phyloP scores from a whole-genome alignment of 768 basidiomycete genomes.

The Mycena rebaudengoi region DNA sequence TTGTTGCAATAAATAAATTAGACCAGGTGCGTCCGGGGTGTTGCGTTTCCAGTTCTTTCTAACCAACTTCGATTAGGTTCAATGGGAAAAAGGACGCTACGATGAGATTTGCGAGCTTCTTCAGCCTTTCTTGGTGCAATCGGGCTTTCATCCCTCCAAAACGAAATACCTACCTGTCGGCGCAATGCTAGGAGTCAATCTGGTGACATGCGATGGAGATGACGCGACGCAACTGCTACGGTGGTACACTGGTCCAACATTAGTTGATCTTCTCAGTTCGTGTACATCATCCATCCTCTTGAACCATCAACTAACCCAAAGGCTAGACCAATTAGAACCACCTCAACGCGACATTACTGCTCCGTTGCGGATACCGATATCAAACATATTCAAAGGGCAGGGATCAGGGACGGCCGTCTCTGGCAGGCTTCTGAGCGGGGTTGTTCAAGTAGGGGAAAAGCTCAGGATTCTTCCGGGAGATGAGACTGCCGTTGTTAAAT shows the following conservation, averaged over 20 bases:
- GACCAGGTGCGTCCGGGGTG: conserved; percentile 71
- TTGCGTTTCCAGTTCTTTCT: not conserved
- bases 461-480: conserved; percentile 92
- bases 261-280: conserved; percentile 85
- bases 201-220: conserved; percentile 60
- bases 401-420: conserved; percentile 80
- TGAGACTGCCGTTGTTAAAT: conserved; percentile 82
- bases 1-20: conserved; percentile 95
- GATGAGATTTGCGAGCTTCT: conserved; percentile 82
- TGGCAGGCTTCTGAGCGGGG: conserved; percentile 86
- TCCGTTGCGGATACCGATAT: conserved; percentile 87
- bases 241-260: conserved; percentile 90
- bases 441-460: conserved; percentile 92
- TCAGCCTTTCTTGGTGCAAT: conserved; percentile 83
- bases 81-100: conserved; percentile 85
- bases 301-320: not conserved
- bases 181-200: conserved; percentile 90
- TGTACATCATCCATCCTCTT: not conserved
- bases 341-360: conserved; percentile 79
- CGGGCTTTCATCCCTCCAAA: conserved; percentile 85
- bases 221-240: conserved; percentile 55
- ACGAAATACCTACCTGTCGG: conserved; percentile 88
- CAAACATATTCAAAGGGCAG: conserved; percentile 94
- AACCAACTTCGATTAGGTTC: conserved; percentile 64
- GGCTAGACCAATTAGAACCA: conserved; percentile 79